These are phyloP conservation scores for Suillus subalutaceus DNA, from an alignment of 768 basidiomycete species.

Conservation along the genomic window DNA sequence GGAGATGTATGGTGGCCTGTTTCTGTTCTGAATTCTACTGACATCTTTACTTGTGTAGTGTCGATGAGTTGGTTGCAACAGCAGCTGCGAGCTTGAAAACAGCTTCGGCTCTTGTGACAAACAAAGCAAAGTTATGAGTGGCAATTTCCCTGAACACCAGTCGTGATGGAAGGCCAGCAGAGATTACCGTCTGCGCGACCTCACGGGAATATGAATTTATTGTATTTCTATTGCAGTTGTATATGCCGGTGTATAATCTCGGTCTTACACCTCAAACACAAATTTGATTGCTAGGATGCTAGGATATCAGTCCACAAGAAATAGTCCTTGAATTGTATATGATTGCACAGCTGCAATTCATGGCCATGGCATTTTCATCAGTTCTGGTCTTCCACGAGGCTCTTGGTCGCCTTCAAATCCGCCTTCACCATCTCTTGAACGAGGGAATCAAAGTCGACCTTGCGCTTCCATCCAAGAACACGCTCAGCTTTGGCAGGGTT, in stretches of 20 bases:
- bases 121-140: slow-evolving; percentile 53
- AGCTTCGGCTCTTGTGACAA: slow-evolving; percentile 44
- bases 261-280: not conserved
- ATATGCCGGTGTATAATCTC: not conserved
- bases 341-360: not conserved
- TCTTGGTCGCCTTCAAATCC: slow-evolving; percentile 73
- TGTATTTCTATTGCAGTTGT: not conserved
- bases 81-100: slow-evolving; percentile 60
- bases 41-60: slow-evolving; percentile 41
- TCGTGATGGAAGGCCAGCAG: not conserved
- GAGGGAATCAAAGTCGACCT: slow-evolving; percentile 79
- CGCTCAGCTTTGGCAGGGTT: slow-evolving; percentile 91
- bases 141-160: not conserved
- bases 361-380: slow-evolving; percentile 28
- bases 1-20: slow-evolving; percentile 61
- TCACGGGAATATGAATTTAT: not conserved
- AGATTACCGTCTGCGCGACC: not conserved
- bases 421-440: slow-evolving; percentile 92
- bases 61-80: slow-evolving; percentile 79
- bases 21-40: slow-evolving; percentile 14
- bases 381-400: slow-evolving; percentile 85
- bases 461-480: slow-evolving; percentile 87
- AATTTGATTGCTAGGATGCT: not conserved
- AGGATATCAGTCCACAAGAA: slow-evolving; percentile 4
- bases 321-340: slow-evolving; percentile 5